phyloP scores from a whole-genome alignment of 2,329 filamentous ascomycete species.

The Cytospora paraplurivora region DNA sequence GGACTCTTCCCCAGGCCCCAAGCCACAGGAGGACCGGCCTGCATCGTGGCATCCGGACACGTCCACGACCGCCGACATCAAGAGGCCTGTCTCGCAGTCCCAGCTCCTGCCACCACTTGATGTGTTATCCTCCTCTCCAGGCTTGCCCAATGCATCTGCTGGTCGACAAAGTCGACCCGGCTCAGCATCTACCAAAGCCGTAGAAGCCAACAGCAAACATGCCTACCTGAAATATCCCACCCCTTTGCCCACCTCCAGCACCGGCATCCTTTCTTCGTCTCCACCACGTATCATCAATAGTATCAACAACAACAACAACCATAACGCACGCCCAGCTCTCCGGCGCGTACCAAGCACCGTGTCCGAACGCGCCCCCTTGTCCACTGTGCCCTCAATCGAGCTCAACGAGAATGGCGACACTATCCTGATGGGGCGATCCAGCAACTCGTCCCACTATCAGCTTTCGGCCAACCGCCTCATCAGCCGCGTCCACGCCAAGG shows the following conservation, averaged over 20 bases:
- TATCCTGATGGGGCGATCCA: conserved; percentile 87
- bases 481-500: conserved; percentile 90
- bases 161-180: conserved; percentile 64
- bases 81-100: conserved; percentile 58
- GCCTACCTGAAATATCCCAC: conserved; percentile 80
- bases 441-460: conserved; percentile 93
- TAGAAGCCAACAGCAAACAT: conserved; percentile 29
- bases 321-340: conserved; percentile 49
- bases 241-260: conserved; percentile 90
- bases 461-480: conserved; percentile 89
- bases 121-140: conserved; percentile 75
- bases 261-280: conserved; percentile 85
- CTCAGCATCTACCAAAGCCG: conserved; percentile 37
- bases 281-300: conserved; percentile 57
- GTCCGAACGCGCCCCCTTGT: conserved; percentile 81
- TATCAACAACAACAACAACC: too few relatives aligned
- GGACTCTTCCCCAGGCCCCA: conserved; percentile 26
- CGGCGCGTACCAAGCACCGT: conserved; percentile 64
- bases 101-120: conserved; percentile 79
- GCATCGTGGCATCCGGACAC: conserved; percentile 17
- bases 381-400: conserved; percentile 78
- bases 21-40: conserved; percentile 20
- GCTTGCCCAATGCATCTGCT: conserved; percentile 56
- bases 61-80: conserved; percentile 48
- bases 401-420: conserved; percentile 80